Conservation (phyloP, 2,329 filamentous ascomycete genomes). For the Monilinia fructicola region DNA sequence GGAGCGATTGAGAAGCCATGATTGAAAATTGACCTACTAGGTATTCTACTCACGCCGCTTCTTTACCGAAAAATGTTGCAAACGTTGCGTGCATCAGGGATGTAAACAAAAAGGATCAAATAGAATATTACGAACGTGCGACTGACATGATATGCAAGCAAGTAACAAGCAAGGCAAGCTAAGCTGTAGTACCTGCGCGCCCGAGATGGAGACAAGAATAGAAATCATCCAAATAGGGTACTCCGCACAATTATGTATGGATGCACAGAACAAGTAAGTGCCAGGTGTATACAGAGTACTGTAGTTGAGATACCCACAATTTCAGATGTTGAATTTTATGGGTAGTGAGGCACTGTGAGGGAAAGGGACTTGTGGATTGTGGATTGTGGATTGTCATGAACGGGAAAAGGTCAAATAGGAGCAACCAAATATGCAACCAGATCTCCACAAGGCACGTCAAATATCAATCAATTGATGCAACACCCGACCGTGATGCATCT, state of each 20-base stretch:
- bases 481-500: neutral
- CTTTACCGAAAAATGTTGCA: neutral
- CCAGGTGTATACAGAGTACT: too few relatives aligned
- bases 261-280: constrained; percentile 9
- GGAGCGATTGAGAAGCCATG: neutral
- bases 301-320: neutral
- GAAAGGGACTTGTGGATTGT: neutral
- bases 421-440: neutral
- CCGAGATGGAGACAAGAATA: constrained; percentile 15
- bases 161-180: constrained; percentile 12
- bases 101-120: constrained; percentile 12
- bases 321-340: constrained; percentile 6
- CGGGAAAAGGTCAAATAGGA: neutral
- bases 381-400: neutral
- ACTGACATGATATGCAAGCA: neutral
- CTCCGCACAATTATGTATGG: constrained; percentile 15
- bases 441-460: constrained; percentile 4
- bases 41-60: neutral
- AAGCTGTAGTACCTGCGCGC: constrained; percentile 20
- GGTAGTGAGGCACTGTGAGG: neutral
- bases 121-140: constrained; percentile 16
- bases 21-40: neutral
- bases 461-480: constrained; percentile 2
- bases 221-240: constrained; percentile 11
- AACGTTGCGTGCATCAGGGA: constrained; percentile 3